phyloP scores from a whole-genome alignment of 1,139 yeast species.

The Lodderomyces margitis region DNA sequence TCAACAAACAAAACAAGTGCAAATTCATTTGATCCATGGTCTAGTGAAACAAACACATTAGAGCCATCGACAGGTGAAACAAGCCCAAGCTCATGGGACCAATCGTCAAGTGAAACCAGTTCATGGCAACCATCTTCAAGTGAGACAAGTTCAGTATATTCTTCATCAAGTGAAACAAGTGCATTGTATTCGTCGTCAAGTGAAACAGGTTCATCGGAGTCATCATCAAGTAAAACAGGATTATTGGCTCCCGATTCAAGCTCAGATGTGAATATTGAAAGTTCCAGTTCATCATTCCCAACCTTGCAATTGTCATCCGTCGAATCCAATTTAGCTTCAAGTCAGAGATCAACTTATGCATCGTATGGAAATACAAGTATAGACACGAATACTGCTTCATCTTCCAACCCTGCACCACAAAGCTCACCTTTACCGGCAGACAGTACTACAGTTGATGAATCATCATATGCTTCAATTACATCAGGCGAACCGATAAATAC shows the following conservation, averaged over 20 bases:
- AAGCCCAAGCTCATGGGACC: not conserved
- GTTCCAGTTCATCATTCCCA: not conserved
- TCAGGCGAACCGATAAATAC: not conserved
- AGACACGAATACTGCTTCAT: not conserved
- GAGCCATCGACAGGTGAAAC: not conserved
- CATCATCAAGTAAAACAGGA: not conserved
- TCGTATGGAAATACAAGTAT: conserved; percentile 1
- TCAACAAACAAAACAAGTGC: not conserved
- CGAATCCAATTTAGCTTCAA: not conserved
- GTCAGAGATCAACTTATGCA: not conserved
- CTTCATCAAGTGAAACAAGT: not conserved
- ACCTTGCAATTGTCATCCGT: not conserved
- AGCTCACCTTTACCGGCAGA: not conserved
- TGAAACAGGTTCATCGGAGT: not conserved
- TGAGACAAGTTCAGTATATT: not conserved
- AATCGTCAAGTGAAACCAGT: not conserved
- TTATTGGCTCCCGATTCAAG: not conserved
- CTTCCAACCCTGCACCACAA: not conserved
- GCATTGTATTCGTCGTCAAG: not conserved
- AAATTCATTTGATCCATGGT: not conserved
- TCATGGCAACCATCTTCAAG: no score
- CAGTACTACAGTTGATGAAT: not conserved
- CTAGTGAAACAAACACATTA: not conserved
- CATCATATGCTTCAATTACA: not conserved
- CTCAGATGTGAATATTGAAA: not conserved